Evolutionary conservation across 768 basidiomycete species (phyloP).

Genomic region (Termitomyces sp.): DNA sequence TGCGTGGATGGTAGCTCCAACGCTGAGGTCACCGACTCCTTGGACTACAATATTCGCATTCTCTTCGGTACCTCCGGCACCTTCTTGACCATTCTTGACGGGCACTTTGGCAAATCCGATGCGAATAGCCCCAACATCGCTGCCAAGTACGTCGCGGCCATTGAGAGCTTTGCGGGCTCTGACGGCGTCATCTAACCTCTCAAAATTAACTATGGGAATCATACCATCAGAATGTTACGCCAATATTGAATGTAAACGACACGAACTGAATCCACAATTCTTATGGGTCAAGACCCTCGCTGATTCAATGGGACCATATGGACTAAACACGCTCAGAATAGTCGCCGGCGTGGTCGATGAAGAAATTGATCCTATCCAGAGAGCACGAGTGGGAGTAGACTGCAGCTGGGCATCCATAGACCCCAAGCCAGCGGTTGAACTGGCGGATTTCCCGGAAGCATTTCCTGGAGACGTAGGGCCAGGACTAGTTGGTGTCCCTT

Average conservation of each 20-base stretch:
- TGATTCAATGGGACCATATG: conserved; percentile 96
- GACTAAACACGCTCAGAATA: conserved; percentile 93
- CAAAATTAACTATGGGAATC: conserved; percentile 80
- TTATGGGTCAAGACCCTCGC: conserved; percentile 96
- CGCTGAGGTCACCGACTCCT: conserved; percentile 81
- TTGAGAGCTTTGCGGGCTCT: conserved; percentile 94
- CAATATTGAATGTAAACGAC: conserved; percentile 4
- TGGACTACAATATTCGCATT: conserved; percentile 66
- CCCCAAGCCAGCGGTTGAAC: conserved; percentile 52
- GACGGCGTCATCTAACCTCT: conserved; percentile 95
- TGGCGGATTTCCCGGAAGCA: conserved; percentile 42
- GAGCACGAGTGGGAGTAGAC: conserved; percentile 88
- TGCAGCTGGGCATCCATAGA: conserved; percentile 86
- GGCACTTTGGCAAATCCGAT: conserved; percentile 98
- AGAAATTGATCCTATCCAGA: conserved; percentile 98
- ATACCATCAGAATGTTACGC: conserved; percentile 14
- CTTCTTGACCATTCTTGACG: conserved; percentile 79
- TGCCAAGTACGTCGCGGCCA: conserved; percentile 92
- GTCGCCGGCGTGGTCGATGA: conserved; percentile 93
- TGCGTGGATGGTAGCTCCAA: conserved; percentile 86
- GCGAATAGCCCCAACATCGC: conserved; percentile 94
- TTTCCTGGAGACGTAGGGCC: conserved; percentile 63
- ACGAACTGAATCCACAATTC: conserved; percentile 87
- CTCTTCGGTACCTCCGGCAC: conserved; percentile 58
- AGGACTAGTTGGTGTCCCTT: conserved; percentile 65